Percentiles rank a stretch among this genome's conserved stretches.
phyloP scores from a whole-genome alignment of 108 stramenopile genomes.

The Stephanodiscus triporus region DNA sequence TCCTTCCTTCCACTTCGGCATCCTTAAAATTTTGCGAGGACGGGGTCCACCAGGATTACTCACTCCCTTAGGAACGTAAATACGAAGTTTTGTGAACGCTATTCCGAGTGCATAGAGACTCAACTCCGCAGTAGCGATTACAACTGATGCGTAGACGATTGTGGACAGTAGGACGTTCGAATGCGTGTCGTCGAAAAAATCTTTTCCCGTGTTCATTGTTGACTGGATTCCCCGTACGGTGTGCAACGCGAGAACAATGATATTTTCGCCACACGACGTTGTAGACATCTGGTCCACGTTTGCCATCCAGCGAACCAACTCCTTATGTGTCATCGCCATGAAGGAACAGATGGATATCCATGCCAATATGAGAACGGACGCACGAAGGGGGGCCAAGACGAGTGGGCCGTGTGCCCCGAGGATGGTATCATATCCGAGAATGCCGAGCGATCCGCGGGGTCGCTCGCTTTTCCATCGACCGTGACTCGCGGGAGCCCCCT shows the following conservation, averaged over 20 bases:
- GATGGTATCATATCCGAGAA: slow-evolving; percentile 74
- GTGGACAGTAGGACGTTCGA: slow-evolving; percentile 9
- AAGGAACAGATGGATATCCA: slow-evolving; percentile 46
- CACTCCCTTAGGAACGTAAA: slow-evolving; percentile 54
- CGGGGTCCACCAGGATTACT: slow-evolving; percentile 81
- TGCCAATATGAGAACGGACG: slow-evolving; percentile 39
- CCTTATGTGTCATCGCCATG: slow-evolving; percentile 26
- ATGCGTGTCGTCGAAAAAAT: not conserved
- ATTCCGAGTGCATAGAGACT: slow-evolving; percentile 26
- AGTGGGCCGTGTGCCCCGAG: slow-evolving; percentile 70
- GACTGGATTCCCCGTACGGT: slow-evolving; percentile 15
- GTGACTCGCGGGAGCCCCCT: too few species aligned
- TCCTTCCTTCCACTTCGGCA: slow-evolving; percentile 65
- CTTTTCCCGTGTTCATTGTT: slow-evolving; percentile 1
- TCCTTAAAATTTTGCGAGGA: slow-evolving; percentile 65
- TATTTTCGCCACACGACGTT: slow-evolving; percentile 5
- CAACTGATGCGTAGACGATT: slow-evolving; percentile 26
- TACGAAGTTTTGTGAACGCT: slow-evolving; percentile 2
- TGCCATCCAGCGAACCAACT: slow-evolving; percentile 15
- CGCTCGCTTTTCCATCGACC: not conserved
- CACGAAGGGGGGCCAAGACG: slow-evolving; percentile 42
- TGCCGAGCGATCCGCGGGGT: slow-evolving; percentile 30
- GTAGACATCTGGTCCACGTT: not conserved
- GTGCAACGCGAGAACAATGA: slow-evolving; percentile 1
- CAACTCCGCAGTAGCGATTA: slow-evolving; percentile 21